Evolutionary conservation across 2,329 filamentous ascomycete genomes (phyloP), one percentile per base, ranked within the genome.

Genomic region (Sordariomycetes sp.): DNA sequence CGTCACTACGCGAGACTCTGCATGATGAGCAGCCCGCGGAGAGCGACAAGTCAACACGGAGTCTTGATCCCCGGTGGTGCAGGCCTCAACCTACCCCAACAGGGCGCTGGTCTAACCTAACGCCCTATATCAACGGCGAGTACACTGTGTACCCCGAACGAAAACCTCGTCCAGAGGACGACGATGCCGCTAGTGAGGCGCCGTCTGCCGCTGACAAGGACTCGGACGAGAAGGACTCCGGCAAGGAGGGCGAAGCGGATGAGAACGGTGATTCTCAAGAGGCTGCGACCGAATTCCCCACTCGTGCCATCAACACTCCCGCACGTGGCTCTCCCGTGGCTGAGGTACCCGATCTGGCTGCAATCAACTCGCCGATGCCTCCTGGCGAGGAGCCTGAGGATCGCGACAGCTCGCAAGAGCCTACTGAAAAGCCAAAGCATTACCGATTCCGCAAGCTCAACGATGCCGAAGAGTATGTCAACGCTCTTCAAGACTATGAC

Each of bases 401-500:
- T 8, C 47, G 47, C 20, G 59, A 62, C 12, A 43, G 51, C 19
- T 51, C 54, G 10, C 54, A 58, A 32, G 57, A 59, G 8, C 39
- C 43, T 6, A 42, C 46, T 5, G 51, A 50, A 20, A 44, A 39
- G 15, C 44, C 41, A 15, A 46, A 49, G 19, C 53, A 47, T 33
- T 74, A 61, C 43, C 48, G 51, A 4, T 75, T 69, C 46, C 61
- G 61, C 32, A 70, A 72, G 46, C 53, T 74, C 7, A 63, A 68
- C 20, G 59, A 71, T 27, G 55, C 68, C 1, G 59, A 68, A 4
- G 65, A 71, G 8, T 73, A 68, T 37, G 49, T 58, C 23, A 54
- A 63, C 3, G 56, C 63, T 2, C 51, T 78, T 19, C 60, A 72
- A 35, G 61, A 72, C 37, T 58, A 59, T 43, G 66, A 74, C 40